phyloP scores from a whole-genome alignment of 768 basidiomycete genomes.

The Candolleomyces eurysporus region DNA sequence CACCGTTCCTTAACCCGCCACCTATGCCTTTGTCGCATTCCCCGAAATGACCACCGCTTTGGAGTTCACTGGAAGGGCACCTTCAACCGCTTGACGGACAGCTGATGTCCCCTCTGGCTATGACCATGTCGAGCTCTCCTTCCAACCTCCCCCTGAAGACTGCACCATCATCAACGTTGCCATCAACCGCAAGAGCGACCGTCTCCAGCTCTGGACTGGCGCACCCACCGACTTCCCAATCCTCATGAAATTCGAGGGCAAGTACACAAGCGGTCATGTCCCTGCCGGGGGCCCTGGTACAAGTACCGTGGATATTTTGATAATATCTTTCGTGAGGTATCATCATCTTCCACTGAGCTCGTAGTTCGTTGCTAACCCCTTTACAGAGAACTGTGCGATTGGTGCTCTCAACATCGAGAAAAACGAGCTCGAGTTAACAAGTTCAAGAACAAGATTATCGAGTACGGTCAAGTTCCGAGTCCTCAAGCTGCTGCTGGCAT shows the following conservation, averaged over 20 bases:
- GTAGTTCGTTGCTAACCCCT: slow-evolving; percentile 8
- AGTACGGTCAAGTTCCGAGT: slow-evolving; percentile 80
- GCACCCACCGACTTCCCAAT: slow-evolving; percentile 87
- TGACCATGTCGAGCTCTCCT: slow-evolving; percentile 95
- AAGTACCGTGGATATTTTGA: slow-evolving; percentile 97
- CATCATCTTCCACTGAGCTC: no score
- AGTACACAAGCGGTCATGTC: slow-evolving; percentile 98
- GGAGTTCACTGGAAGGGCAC: slow-evolving; percentile 90
- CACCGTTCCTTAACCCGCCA: slow-evolving; percentile 98
- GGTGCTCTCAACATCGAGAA: slow-evolving; percentile 97
- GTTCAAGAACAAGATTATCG: slow-evolving; percentile 87
- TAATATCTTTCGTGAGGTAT: slow-evolving; percentile 89
- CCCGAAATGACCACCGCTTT: slow-evolving; percentile 96
- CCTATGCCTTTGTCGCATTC: slow-evolving; percentile 93
- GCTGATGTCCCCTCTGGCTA: slow-evolving; percentile 88
- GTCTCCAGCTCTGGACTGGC: slow-evolving; percentile 94
- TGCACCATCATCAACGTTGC: slow-evolving; percentile 83
- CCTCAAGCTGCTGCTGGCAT: slow-evolving; percentile 85
- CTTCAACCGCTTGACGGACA: slow-evolving; percentile 96
- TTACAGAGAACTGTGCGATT: slow-evolving; percentile 89
- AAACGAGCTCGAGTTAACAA: slow-evolving; percentile 95
- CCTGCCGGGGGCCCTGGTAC: slow-evolving; percentile 99
- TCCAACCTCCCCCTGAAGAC: slow-evolving; percentile 90
- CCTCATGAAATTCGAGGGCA: slow-evolving; percentile 98
- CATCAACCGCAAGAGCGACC: slow-evolving; percentile 79